Conservation (phyloP, 805 yeast species). For the Metschnikowia lochheadii region DNA sequence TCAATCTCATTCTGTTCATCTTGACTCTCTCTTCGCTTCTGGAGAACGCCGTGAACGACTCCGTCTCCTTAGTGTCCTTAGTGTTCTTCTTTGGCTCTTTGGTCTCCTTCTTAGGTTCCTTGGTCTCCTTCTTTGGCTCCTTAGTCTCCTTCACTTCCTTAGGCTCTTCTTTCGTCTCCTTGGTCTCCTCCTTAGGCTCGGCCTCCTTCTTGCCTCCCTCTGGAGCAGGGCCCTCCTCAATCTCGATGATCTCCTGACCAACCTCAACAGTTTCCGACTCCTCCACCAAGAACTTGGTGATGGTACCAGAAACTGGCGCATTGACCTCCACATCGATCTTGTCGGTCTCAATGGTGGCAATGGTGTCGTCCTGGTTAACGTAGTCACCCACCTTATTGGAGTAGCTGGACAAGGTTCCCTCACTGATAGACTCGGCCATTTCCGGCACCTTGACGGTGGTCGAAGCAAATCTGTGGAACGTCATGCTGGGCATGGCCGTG, state of each 20-base stretch:
- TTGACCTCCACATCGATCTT: constrained; percentile 97
- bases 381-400: constrained; percentile 81
- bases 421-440: constrained; percentile 98
- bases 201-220: constrained; percentile 27
- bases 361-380: constrained; percentile 79
- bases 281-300: constrained; percentile 73
- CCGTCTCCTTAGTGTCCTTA: constrained; percentile 15
- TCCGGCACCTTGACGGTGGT: constrained; percentile 84
- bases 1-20: constrained; percentile 98
- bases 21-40: constrained; percentile 89
- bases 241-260: constrained; percentile 86
- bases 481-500: constrained; percentile 16
- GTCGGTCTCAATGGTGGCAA: constrained; percentile 97
- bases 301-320: constrained; percentile 87
- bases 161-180: constrained; percentile 18
- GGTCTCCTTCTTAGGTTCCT: constrained; percentile 22
- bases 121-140: constrained; percentile 29
- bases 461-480: constrained; percentile 37
- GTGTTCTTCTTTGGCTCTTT: constrained; percentile 8
- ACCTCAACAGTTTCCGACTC: constrained; percentile 94
- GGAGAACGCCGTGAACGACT: constrained; percentile 50
- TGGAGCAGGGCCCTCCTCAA: constrained; percentile 58
- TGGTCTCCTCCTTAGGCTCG: constrained; percentile 19
- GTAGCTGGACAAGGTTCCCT: constrained; percentile 78
- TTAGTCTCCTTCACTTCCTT: constrained; percentile 18